Evolutionary conservation across 108 stramenopile genomes (phyloP).

Genomic region (Skeletonema grethae): DNA sequence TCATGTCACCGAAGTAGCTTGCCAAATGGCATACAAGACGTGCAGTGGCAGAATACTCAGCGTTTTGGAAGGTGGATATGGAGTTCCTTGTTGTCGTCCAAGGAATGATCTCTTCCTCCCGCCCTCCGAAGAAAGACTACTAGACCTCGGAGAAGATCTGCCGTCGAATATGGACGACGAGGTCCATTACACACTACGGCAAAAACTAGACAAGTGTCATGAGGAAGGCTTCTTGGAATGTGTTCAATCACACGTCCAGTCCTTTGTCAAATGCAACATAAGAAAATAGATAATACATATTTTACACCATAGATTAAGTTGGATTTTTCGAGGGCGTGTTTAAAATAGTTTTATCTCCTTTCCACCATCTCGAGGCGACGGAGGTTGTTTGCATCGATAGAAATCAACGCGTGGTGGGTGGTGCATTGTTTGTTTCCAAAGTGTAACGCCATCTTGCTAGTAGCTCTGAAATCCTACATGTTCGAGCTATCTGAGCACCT

Average conservation of each 20-base stretch:
- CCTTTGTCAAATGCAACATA: slow-evolving; percentile 57
- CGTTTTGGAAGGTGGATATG: slow-evolving; percentile 98
- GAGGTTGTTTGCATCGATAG: no score
- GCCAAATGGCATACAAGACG: slow-evolving; percentile 78
- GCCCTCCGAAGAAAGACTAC: slow-evolving; percentile 20
- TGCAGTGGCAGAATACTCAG: slow-evolving; percentile 95
- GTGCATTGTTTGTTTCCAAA: no score
- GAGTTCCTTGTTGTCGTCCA: slow-evolving; percentile 84
- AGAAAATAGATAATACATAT: slow-evolving; percentile 11
- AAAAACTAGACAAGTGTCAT: slow-evolving; percentile 78
- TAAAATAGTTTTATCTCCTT: background rate
- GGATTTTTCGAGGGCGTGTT: background rate
- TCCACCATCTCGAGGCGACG: no score
- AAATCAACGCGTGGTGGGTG: no score
- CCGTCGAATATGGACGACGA: slow-evolving; percentile 75
- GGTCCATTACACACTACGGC: slow-evolving; percentile 54
- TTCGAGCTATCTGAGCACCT: no score
- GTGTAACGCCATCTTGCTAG: no score
- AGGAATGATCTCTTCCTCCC: slow-evolving; percentile 59
- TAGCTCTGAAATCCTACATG: no score
- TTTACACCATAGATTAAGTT: background rate
- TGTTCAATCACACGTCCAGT: slow-evolving; percentile 67
- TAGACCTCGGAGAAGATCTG: slow-evolving; percentile 78
- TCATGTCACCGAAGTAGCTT: slow-evolving; percentile 79
- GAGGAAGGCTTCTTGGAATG: slow-evolving; percentile 83